A percentile compares a stretch with the other conserved stretches of the same genome.
Evolutionary conservation across 805 yeast genomes (phyloP).

Genomic region (Teunomyces tritomae): DNA sequence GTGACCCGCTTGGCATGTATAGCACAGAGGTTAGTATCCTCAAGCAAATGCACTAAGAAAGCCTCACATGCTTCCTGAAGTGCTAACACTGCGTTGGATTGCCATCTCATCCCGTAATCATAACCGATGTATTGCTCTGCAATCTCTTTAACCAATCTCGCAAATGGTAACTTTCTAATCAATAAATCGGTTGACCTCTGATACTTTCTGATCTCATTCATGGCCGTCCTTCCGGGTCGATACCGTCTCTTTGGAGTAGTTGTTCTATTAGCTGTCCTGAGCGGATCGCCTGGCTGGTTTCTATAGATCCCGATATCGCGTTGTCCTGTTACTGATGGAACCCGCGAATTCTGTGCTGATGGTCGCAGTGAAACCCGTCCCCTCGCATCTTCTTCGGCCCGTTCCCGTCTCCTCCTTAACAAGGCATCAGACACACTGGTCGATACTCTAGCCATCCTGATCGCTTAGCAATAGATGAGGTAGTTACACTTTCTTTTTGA

Average conservation of each 20-base stretch:
- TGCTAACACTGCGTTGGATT: slow-evolving; percentile 71
- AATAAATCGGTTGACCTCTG: slow-evolving; percentile 68
- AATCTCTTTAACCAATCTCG: slow-evolving; percentile 71
- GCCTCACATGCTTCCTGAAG: slow-evolving; percentile 83
- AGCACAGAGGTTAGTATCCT: slow-evolving; percentile 76
- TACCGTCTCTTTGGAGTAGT: slow-evolving; percentile 38
- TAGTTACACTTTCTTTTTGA: not conserved
- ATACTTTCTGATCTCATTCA: slow-evolving; percentile 64
- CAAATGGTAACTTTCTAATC: slow-evolving; percentile 72
- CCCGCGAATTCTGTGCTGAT: slow-evolving; percentile 1
- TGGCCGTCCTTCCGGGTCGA: slow-evolving; percentile 64
- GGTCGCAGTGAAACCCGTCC: slow-evolving; percentile 2
- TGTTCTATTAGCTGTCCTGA: slow-evolving; percentile 5
- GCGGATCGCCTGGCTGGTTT: slow-evolving; percentile 58
- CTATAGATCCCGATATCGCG: slow-evolving; percentile 37
- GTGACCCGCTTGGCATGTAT: slow-evolving; percentile 82
- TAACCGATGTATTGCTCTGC: slow-evolving; percentile 57
- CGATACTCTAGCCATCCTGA: slow-evolving; percentile 3
- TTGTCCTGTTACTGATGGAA: not conserved
- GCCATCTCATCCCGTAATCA: slow-evolving; percentile 69
- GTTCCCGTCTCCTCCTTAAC: not conserved
- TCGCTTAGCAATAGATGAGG: not conserved
- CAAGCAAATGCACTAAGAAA: slow-evolving; percentile 65
- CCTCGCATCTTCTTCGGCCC: not conserved
- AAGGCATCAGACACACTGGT: not conserved